These are phyloP conservation scores for Endocarpon pusillum DNA, from an alignment of 495 filamentous ascomycete species.

Conservation along the genomic window DNA sequence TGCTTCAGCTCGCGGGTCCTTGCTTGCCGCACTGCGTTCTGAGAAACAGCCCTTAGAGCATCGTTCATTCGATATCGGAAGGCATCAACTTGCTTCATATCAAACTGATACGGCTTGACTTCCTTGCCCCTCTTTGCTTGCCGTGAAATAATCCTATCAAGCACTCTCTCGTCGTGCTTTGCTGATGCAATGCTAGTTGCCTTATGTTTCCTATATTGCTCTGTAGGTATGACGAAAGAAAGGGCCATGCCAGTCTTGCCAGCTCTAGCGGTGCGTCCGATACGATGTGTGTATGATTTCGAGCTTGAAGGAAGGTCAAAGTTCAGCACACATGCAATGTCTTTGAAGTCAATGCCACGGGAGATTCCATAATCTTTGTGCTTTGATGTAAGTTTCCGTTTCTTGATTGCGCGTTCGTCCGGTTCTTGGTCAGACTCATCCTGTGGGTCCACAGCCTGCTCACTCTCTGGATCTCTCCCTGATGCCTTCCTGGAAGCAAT, in stretches of 20 bases:
- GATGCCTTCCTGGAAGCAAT: constrained; percentile 23
- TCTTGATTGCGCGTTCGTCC: constrained; percentile 33
- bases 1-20: constrained; percentile 70
- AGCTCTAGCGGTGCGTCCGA: constrained; percentile 83
- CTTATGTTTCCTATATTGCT: constrained; percentile 71
- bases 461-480: constrained; percentile 1
- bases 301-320: constrained; percentile 81
- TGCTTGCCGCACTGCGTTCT: constrained; percentile 74
- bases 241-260: constrained; percentile 84
- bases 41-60: constrained; percentile 65
- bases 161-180: constrained; percentile 68
- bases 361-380: constrained; percentile 86
- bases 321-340: constrained; percentile 88
- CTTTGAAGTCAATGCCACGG: constrained; percentile 89
- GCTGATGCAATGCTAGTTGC: constrained; percentile 55
- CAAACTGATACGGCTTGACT: constrained; percentile 78
- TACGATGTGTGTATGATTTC: constrained; percentile 90
- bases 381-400: constrained; percentile 37
- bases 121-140: constrained; percentile 60
- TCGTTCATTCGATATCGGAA: constrained; percentile 93
- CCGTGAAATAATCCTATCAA: constrained; percentile 52
- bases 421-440: constrained; percentile 9
- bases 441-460: constrained; percentile 9
- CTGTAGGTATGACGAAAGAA: constrained; percentile 76
- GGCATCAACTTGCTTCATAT: constrained; percentile 79